These are phyloP conservation scores for Erodium moschatum DNA, from an alignment of 441 rosid genomes.

Conservation along the genomic window DNA sequence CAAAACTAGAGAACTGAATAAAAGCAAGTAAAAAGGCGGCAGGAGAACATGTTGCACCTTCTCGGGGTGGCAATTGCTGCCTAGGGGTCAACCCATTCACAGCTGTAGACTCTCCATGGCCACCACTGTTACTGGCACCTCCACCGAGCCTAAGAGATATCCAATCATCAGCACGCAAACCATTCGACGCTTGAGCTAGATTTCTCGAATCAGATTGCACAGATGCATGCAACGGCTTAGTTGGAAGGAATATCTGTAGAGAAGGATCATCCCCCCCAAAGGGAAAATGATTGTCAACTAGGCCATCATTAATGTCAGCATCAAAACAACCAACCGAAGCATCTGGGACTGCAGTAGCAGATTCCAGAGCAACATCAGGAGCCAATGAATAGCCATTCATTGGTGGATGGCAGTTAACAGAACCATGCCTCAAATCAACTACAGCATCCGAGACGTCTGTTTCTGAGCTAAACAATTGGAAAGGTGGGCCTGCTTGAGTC, in stretches of 20 bases:
- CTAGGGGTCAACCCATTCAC: conserved; percentile 44
- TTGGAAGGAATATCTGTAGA: conserved; percentile 87
- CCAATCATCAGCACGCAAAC: conserved; percentile 74
- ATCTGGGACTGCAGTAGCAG: conserved; percentile 42
- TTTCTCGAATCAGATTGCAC: conserved; percentile 47
- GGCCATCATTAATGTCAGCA: conserved; percentile 45
- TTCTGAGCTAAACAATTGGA: conserved; percentile 68
- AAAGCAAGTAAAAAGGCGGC: conserved; percentile 28
- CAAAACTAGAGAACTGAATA: background rate
- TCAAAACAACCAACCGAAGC: conserved; percentile 47
- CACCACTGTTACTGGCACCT: conserved; percentile 27
- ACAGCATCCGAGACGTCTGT: conserved; percentile 48
- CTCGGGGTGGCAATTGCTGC: conserved; percentile 48
- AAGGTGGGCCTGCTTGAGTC: conserved; percentile 54
- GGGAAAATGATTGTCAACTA: conserved; percentile 77
- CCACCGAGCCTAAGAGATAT: conserved; percentile 92
- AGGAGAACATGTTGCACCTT: conserved; percentile 41
- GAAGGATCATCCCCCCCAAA: conserved; percentile 80
- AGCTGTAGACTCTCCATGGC: conserved; percentile 38
- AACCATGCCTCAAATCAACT: conserved; percentile 45
- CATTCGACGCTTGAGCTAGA: conserved; percentile 64
- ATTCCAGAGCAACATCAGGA: conserved; percentile 48
- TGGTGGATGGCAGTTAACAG: conserved; percentile 44
- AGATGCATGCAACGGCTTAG: conserved; percentile 58
- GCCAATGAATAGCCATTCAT: conserved; percentile 57